Conservation (phyloP, 192 early-diverging fungal species). For the Coemansia sp. region DNA sequence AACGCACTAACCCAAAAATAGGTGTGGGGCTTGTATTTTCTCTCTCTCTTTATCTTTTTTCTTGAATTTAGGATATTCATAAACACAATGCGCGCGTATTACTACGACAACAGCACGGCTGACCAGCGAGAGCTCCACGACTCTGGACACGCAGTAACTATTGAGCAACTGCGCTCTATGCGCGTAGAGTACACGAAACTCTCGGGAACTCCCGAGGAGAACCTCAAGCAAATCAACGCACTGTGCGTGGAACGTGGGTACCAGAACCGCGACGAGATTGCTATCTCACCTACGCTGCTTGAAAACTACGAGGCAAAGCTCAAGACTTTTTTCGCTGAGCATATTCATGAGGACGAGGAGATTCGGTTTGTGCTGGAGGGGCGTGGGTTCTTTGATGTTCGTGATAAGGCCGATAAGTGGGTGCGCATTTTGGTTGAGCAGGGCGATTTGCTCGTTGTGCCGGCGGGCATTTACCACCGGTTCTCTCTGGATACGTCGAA, state of each 20-base stretch:
- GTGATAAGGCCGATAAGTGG: slow-evolving; percentile 68
- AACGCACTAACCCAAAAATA: background rate
- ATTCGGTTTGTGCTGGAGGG: slow-evolving; percentile 91
- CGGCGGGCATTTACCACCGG: slow-evolving; percentile 94
- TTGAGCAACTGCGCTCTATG: slow-evolving; percentile 63
- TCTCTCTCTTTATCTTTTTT: slow-evolving; percentile 3
- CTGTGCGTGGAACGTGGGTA: slow-evolving; percentile 77
- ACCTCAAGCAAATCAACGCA: slow-evolving; percentile 61
- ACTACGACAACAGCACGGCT: slow-evolving; percentile 62
- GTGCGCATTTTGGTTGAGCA: slow-evolving; percentile 75
- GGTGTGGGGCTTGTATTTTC: background rate
- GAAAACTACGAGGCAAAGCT: slow-evolving; percentile 91
- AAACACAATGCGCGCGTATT: slow-evolving; percentile 71
- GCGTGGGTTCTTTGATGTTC: slow-evolving; percentile 89
- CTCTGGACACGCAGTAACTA: slow-evolving; percentile 60
- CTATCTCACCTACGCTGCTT: slow-evolving; percentile 74
- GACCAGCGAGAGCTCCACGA: slow-evolving; percentile 87
- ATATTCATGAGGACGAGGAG: slow-evolving; percentile 97
- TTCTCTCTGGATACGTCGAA: slow-evolving; percentile 88
- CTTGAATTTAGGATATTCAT: slow-evolving; percentile 4
- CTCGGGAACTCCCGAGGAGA: slow-evolving; percentile 53
- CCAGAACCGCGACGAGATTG: slow-evolving; percentile 91
- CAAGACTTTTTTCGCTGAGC: slow-evolving; percentile 91
- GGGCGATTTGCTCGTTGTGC: slow-evolving; percentile 87
- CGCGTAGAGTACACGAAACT: slow-evolving; percentile 78